Evolutionary conservation across 805 yeast species (phyloP), one percentile per base, ranked within the genome.

Genomic region (Candida glaebosa): DNA sequence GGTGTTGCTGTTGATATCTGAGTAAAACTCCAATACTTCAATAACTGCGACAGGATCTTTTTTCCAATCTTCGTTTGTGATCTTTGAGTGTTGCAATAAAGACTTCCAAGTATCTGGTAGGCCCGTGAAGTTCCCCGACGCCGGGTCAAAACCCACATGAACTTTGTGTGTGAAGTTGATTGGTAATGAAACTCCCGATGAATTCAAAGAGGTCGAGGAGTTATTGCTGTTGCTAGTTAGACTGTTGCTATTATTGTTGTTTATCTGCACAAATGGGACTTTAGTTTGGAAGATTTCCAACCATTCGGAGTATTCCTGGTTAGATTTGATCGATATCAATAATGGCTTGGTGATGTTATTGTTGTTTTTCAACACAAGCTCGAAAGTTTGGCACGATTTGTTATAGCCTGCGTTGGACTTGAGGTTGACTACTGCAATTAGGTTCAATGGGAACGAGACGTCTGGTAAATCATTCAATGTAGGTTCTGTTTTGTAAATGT

Each of bases 111-210:
- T 73, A 18, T 78, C 79, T 1, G 82, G 82, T 41, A 76, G 67
- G 5, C 78, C 79, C 15, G 78, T 73, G 50, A 76, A 74, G 41
- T 71, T 73, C 15, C 83, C 83, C 51, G 74, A 76, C 20, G 85
- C 82, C 3, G 93, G 91, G 58, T 86, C 95, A 54, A 83, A 85
- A 1, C 90, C 90, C 18, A 86, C 91, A 59, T 86, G 93, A 14
- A 90, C 96, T 56, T 83, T 86, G 60, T 95, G 99, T 8, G 96
- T 88, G 61, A 91, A 91, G 61, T 91, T 90, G 14, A 91, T 87
- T 5, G 99, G 99, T 31, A 82, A 82, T 2, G 97, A 89, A 8
- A 93, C 96, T 6, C 67, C 71, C 3, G 73, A 65, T 56, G 38
- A 28, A 5, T 34, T 28, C 5, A 41, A 31, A 17, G 34, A 28